A percentile compares a stretch with the other conserved stretches of the same genome.
Conservation (phyloP, 1,284 basidiomycete genomes). For the Cutaneotrichosporon cutaneum region DNA sequence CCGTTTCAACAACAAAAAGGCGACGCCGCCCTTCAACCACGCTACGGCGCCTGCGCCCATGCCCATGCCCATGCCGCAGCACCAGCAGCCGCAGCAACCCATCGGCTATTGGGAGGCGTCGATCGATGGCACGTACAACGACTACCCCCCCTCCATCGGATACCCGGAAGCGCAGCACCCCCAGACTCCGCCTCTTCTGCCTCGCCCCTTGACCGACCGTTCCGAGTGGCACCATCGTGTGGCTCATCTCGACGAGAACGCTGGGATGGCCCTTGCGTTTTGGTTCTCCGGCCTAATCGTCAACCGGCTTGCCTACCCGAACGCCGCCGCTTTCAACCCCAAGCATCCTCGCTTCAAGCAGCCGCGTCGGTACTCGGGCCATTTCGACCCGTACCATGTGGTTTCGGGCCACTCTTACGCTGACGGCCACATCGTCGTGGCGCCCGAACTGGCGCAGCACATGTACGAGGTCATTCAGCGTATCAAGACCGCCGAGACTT, state of each 20-base stretch:
- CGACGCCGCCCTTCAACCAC: not conserved
- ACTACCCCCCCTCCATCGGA: not conserved
- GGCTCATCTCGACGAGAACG: not conserved
- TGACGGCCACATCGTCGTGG: constrained; percentile 10
- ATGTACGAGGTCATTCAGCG: constrained; percentile 17
- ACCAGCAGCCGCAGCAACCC: not conserved
- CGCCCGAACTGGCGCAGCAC: constrained; percentile 13
- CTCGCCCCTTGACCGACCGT: not conserved
- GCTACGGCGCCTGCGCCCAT: not conserved
- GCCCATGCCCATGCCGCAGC: not conserved
- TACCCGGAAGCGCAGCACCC: not conserved
- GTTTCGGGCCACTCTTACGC: constrained; percentile 12
- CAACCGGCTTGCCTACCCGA: constrained; percentile 5
- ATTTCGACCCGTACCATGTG: constrained; percentile 19
- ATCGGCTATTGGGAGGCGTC: not conserved
- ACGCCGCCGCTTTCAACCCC: not conserved
- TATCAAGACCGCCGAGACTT: constrained; percentile 15
- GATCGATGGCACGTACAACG: no score
- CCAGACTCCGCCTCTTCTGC: not conserved
- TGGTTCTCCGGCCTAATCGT: constrained; percentile 9
- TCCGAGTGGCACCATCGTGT: not conserved
- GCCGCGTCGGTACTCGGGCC: not conserved
- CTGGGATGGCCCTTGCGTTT: not conserved
- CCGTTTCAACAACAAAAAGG: not conserved
- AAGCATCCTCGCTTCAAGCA: not conserved